Base-by-base conservation (phyloP, 2,329 filamentous ascomycete species). In the Tolypocladium tundrense region DNA sequence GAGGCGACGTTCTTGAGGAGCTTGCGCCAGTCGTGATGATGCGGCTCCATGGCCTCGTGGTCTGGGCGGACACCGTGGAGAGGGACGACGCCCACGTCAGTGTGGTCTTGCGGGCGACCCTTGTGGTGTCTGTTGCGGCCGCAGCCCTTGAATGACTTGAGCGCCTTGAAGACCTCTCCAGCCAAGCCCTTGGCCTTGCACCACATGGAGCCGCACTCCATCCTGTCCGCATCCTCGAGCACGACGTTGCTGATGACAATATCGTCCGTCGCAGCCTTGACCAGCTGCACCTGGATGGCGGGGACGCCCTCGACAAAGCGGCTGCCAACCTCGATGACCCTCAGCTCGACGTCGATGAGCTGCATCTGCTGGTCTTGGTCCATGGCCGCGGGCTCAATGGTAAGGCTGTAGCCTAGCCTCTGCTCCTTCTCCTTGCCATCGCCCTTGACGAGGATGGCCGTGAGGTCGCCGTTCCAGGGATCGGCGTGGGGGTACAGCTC, bases 301-400 rank as follows among this genome's bases (percentile, higher is more conserved):
- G 81, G 79, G 31, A 86, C 74, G 31, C 72, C 76, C 51, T 81
- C 72, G 57, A 87, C 70, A 59, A 84, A 83, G 50, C 75, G 72
- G 56, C 77, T 70, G 58, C 81, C 82, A 33, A 88, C 79, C 67
- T 85, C 79, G 59, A 85, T 77, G 60, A 88, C 78, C 62, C 83
- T 76, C 42, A 88, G 71, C 61, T 81, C 76, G 58, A 88, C 66
- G 42, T 74, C 69, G 56, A 86, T 69, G 3, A 86, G 69, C 59
- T 80, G 75, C 50, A 85, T 68, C 56, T 75, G 71, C 60, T 79
- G 78, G 11, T 80, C 75, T 54, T 79, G 76, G 58, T 82, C 77
- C 52, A 76, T 73, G 61, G 78, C 75, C 56, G 72, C 69, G 24
- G 72, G 72, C 40, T 69, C 71, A 27, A 76, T 70, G 51, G 73